These are phyloP conservation scores for Sequoia sempervirens DNA, from an alignment of 75 land plant genomes.

Conservation along the genomic window DNA sequence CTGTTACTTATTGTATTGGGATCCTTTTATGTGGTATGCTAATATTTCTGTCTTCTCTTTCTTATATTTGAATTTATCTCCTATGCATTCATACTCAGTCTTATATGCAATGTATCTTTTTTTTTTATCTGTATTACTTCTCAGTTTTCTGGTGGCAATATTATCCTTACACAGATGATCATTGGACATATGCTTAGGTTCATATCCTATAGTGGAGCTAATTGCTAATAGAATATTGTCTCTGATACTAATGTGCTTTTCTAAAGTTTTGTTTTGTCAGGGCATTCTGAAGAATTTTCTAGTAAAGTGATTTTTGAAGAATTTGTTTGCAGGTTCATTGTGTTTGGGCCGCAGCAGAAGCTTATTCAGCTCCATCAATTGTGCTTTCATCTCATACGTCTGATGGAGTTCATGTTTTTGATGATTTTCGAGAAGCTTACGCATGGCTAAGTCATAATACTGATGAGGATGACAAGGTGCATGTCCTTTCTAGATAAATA, in stretches of 20 bases:
- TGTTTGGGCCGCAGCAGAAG: conserved; percentile 99
- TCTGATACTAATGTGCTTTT: neutral
- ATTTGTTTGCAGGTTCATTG: conserved; percentile 74
- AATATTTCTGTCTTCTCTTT: neutral
- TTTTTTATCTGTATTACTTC: neutral
- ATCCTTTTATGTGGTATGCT: conserved; percentile 91
- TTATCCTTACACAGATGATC: neutral
- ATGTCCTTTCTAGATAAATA: neutral
- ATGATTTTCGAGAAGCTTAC: conserved; percentile 98
- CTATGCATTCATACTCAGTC: neutral
- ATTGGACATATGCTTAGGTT: neutral
- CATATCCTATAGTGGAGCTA: neutral
- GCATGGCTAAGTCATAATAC: conserved; percentile 95
- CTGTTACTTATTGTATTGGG: conserved; percentile 72
- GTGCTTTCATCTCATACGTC: conserved; percentile 87
- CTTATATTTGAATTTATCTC: neutral
- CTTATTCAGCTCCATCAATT: conserved; percentile 98
- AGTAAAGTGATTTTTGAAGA: conserved; percentile 8
- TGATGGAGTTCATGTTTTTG: conserved; percentile 97
- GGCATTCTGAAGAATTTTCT: conserved; percentile 1
- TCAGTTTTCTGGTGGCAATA: neutral
- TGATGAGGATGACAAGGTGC: conserved; percentile 91
- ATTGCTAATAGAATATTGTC: neutral
- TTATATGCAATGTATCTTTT: neutral
- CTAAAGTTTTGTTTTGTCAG: neutral